Percentiles rank a stretch among this genome's conserved stretches.
These are phyloP conservation scores for Neopestalotiopsis sp. DNA, from an alignment of 2,329 filamentous ascomycete genomes.

Conservation along the genomic window DNA sequence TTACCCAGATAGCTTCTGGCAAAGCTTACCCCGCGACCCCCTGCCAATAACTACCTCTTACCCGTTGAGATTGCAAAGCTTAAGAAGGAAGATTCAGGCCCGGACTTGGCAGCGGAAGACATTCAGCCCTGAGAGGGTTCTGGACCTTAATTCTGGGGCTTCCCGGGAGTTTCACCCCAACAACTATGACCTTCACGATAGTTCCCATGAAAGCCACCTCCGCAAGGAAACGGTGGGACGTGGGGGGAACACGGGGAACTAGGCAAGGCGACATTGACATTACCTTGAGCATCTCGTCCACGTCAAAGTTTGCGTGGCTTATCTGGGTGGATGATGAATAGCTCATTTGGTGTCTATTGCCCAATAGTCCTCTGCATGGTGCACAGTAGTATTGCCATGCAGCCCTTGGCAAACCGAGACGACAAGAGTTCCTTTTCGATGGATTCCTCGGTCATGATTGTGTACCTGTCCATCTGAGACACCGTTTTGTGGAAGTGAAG, in stretches of 20 bases:
- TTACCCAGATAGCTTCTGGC: not conserved
- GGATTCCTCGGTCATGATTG: not conserved
- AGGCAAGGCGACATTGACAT: not conserved
- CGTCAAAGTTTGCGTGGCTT: not conserved
- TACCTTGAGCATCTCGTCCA: not conserved
- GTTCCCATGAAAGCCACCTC: not conserved
- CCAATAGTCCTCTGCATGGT: not conserved
- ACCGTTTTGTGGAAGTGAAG: not conserved
- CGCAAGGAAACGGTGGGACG: not conserved
- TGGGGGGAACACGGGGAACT: not conserved
- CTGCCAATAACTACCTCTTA: not conserved
- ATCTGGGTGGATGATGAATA: not conserved
- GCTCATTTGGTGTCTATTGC: not conserved
- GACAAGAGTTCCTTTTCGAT: not conserved
- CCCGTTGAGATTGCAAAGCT: constrained; percentile 3
- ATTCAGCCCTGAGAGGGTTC: not conserved
- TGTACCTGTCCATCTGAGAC: not conserved
- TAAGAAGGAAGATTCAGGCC: not conserved
- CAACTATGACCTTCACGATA: not conserved
- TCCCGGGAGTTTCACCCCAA: not conserved
- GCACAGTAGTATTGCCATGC: not conserved
- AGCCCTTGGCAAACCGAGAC: not conserved
- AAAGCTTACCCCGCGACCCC: not conserved
- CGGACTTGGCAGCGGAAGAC: constrained; percentile 7
- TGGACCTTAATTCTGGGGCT: not conserved